phyloP scores from a whole-genome alignment of 306 rosid species.

The Vigna radiata region DNA sequence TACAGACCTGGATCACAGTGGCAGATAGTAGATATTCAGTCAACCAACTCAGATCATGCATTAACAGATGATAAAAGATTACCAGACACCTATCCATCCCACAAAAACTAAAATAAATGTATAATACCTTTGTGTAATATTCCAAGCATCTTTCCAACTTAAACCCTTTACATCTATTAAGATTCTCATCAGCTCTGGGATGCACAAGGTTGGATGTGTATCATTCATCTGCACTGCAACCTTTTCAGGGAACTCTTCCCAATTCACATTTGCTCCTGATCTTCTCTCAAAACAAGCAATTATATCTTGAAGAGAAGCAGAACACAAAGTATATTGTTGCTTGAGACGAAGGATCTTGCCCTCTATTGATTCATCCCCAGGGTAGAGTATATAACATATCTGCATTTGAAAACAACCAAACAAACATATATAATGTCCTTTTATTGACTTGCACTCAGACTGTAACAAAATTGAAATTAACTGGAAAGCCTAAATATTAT shows the following conservation, averaged over 20 bases:
- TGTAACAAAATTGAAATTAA: slow-evolving; percentile 31
- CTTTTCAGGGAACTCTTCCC: slow-evolving; percentile 92
- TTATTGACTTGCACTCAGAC: slow-evolving; percentile 36
- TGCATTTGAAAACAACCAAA: slow-evolving; percentile 50
- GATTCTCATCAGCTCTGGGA: slow-evolving; percentile 92
- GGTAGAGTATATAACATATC: slow-evolving; percentile 92
- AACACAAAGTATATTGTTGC: slow-evolving; percentile 96
- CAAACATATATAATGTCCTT: slow-evolving; percentile 26
- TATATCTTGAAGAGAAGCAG: slow-evolving; percentile 98
- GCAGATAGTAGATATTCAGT: slow-evolving; percentile 43
- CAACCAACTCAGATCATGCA: slow-evolving; percentile 37
- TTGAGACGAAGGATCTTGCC: slow-evolving; percentile 94
- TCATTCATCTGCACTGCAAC: slow-evolving; percentile 99
- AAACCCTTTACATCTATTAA: slow-evolving; percentile 86
- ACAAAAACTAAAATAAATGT: not conserved
- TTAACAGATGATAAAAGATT: slow-evolving; percentile 12
- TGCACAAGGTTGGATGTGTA: slow-evolving; percentile 99
- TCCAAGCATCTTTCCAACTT: slow-evolving; percentile 97
- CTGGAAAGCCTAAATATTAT: slow-evolving; percentile 39
- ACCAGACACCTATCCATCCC: not conserved
- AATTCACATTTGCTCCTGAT: slow-evolving; percentile 66
- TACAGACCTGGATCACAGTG: slow-evolving; percentile 69
- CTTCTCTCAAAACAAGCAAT: slow-evolving; percentile 91
- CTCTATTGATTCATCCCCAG: slow-evolving; percentile 93
- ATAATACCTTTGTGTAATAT: slow-evolving; percentile 78